phyloP scores from a whole-genome alignment of 768 basidiomycete genomes.

The Kwoniella sp. region DNA sequence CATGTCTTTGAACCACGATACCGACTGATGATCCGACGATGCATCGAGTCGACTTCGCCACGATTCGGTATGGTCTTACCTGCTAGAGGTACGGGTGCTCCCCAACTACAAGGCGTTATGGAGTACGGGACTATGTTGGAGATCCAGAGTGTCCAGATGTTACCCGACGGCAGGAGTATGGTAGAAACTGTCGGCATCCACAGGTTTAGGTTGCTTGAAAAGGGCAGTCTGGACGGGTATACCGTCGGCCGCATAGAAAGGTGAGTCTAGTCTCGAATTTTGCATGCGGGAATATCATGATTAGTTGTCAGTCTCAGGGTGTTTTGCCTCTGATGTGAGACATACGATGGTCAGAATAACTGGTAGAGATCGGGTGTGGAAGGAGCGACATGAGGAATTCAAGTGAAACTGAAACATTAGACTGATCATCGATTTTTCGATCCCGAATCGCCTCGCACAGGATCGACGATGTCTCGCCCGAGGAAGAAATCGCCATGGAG shows the following conservation, averaged over 20 bases:
- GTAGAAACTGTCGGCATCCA: slow-evolving; percentile 72
- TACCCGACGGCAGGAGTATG: slow-evolving; percentile 85
- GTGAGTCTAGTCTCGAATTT: slow-evolving; percentile 43
- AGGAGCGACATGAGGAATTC: neutral
- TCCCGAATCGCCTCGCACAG: slow-evolving; percentile 23
- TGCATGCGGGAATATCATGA: too few species aligned
- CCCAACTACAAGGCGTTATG: slow-evolving; percentile 60
- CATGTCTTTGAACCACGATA: slow-evolving; percentile 96
- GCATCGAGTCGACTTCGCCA: slow-evolving; percentile 74
- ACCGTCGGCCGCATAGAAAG: slow-evolving; percentile 78
- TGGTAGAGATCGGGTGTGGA: neutral
- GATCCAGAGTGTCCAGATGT: slow-evolving; percentile 80
- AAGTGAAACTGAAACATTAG: neutral
- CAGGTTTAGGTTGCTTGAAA: slow-evolving; percentile 84
- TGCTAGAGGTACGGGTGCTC: slow-evolving; percentile 56
- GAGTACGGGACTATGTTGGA: slow-evolving; percentile 94
- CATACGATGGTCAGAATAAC: neutral
- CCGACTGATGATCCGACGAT: slow-evolving; percentile 94
- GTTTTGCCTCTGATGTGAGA: too few species aligned
- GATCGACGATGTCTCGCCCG: slow-evolving; percentile 59
- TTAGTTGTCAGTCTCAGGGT: too few species aligned
- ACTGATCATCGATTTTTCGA: neutral
- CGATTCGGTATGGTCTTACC: slow-evolving; percentile 93
- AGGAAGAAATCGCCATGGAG: slow-evolving; percentile 58
- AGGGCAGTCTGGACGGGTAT: slow-evolving; percentile 84